Percentiles rank a stretch among this genome's conserved stretches.
Evolutionary conservation across 306 rosid genomes (phyloP).

Genomic region (Fagus sylvatica): DNA sequence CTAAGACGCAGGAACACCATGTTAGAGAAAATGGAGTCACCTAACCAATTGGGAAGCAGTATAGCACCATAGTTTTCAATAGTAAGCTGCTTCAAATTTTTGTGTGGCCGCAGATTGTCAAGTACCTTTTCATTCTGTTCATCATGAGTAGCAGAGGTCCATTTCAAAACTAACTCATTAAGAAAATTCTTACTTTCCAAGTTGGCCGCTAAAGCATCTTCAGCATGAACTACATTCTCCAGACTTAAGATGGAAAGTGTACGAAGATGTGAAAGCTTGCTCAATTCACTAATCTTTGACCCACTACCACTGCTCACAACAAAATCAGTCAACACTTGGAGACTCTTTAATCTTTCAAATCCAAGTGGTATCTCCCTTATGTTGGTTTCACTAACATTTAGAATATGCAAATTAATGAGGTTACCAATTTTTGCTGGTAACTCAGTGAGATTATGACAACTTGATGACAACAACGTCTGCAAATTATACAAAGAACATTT

Average conservation of each 20-base stretch:
- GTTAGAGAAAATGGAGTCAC: neutral
- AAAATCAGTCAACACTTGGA: neutral
- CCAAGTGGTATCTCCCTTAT: neutral
- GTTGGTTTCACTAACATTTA: neutral
- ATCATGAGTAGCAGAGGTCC: neutral
- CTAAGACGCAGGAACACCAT: neutral
- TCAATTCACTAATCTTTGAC: neutral
- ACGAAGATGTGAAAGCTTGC: neutral
- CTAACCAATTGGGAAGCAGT: constrained; percentile 1
- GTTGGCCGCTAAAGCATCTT: neutral
- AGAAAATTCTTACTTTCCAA: neutral
- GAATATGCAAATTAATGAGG: neutral
- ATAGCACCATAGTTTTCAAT: neutral
- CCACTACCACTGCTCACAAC: neutral
- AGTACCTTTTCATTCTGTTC: neutral
- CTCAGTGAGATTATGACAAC: neutral
- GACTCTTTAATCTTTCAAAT: neutral
- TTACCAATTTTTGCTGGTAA: neutral
- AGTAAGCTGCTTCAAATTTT: neutral
- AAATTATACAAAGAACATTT: constrained; percentile 18
- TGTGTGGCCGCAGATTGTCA: neutral
- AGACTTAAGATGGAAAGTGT: neutral
- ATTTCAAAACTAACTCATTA: neutral
- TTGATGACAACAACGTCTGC: constrained; percentile 3
- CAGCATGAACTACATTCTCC: neutral